Conservation (phyloP, 2,329 filamentous ascomycete genomes). For the Cadophora sp. region DNA sequence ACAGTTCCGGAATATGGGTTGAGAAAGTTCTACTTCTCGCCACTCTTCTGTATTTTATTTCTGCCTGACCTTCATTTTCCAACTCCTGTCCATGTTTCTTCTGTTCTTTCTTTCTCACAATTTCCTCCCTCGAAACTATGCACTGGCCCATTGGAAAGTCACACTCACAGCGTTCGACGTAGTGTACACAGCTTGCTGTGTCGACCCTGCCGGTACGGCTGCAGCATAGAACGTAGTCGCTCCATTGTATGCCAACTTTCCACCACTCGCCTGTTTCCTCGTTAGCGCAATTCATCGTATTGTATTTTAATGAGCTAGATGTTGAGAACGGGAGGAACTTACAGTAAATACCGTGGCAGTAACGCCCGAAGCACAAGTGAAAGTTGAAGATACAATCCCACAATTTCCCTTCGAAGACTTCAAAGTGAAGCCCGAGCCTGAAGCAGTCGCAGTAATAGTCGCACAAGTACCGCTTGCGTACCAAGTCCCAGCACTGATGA, state of each 20-base stretch:
- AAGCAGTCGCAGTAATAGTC: slow-evolving; percentile 62
- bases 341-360: slow-evolving; percentile 46
- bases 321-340: too few species aligned
- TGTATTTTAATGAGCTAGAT: too few species aligned
- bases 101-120: neutral
- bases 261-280: slow-evolving; percentile 29
- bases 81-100: neutral
- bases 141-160: slow-evolving; percentile 42
- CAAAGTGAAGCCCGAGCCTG: slow-evolving; percentile 52
- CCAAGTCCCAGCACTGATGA: slow-evolving; percentile 72
- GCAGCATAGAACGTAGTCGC: slow-evolving; percentile 44
- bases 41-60: too few species aligned
- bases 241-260: slow-evolving; percentile 40
- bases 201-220: slow-evolving; percentile 42
- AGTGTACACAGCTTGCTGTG: slow-evolving; percentile 44
- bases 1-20: too few species aligned
- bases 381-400: slow-evolving; percentile 57
- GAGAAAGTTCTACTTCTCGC: too few species aligned
- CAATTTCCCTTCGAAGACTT: slow-evolving; percentile 65
- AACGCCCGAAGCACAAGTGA: slow-evolving; percentile 61
- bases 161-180: slow-evolving; percentile 39
- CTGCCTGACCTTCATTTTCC: neutral
- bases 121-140: slow-evolving; percentile 14
- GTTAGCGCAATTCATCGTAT: slow-evolving; percentile 9
- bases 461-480: slow-evolving; percentile 72